Percentiles rank a stretch among this genome's conserved stretches.
These are phyloP conservation scores for Neurospora sp. DNA, from an alignment of 2,329 filamentous ascomycete genomes.

Conservation along the genomic window DNA sequence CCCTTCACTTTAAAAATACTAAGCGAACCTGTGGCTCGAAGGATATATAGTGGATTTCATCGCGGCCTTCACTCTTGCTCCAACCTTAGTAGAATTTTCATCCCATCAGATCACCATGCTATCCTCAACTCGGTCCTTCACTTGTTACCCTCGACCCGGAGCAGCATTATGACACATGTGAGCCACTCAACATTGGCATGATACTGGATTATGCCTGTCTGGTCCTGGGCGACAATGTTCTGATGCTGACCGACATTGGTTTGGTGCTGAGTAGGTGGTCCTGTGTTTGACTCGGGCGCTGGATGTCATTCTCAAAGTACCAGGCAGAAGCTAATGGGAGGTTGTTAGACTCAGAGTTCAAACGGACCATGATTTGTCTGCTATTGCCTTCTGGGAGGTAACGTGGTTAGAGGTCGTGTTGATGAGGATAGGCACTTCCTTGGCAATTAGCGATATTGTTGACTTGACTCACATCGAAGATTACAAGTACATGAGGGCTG, in stretches of 20 bases:
- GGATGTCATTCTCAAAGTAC: background rate
- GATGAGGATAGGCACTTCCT: no score
- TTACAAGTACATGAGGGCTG: no score
- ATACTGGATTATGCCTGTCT: background rate
- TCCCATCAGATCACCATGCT: background rate
- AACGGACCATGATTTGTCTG: no score
- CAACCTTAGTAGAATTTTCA: background rate
- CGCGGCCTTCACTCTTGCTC: background rate
- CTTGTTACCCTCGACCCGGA: background rate
- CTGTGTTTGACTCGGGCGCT: background rate
- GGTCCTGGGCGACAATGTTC: background rate
- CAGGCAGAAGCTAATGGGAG: no score
- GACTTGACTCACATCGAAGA: no score
- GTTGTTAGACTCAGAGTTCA: no score
- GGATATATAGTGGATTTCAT: background rate
- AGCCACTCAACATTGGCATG: background rate
- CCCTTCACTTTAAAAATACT: background rate
- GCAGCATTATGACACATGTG: background rate
- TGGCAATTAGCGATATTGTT: no score
- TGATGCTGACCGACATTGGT: background rate
- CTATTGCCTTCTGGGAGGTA: no score
- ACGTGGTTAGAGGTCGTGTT: no score
- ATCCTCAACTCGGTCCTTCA: background rate
- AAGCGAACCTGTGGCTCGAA: background rate
- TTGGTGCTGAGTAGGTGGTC: background rate